Base-by-base conservation (phyloP, 805 yeast genomes). In the Saccharomyces jurei region DNA sequence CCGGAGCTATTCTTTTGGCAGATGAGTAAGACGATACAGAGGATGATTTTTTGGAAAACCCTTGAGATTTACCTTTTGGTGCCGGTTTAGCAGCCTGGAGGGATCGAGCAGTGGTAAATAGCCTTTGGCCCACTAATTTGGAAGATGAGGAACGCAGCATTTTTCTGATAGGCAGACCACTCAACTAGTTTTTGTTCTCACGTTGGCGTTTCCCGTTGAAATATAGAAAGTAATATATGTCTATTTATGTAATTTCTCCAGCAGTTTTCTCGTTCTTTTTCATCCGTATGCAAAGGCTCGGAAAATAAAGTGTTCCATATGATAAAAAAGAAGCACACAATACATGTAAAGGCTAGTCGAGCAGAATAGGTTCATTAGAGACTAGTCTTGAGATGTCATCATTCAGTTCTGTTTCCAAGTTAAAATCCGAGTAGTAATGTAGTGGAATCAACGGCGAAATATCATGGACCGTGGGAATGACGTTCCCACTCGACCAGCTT, bases 121-220 rank as follows among this genome's bases (percentile, higher is more conserved):
- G 44, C 17, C 44, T 36, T 17, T 36, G 44, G 11, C 44, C 44
- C 22, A 17, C 11, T 9, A 36, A n/a, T 17, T 8, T 36, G 3
- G 25, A 17, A 17, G 44, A 17, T 11, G 44, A 36, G 2, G 25
- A 2, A 36, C 44, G 44, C 17, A 36, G 25, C 44, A 36, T 36
- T 17, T 8, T 36, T n/a, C 25, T 3, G 25, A 36, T 17, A 59
- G 28, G 26, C 17, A 17, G 49, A 8, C 14, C 28, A 30, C 47
- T n/a, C 8, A 25, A 11, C 28, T 49, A 26, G 41, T 48, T 26
- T 21, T 47, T 13, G 22, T 17, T 75, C 31, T 75, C 68, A 1
- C 70, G 70, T 94, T 94, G 71, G 94, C 85, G 68, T 84, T 31
- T 87, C 49, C 77, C 76, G 46, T 85, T 78, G 51, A 89, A 36